These are phyloP conservation scores for Salix dunnii DNA, from an alignment of 345 rosid species.

Conservation along the genomic window DNA sequence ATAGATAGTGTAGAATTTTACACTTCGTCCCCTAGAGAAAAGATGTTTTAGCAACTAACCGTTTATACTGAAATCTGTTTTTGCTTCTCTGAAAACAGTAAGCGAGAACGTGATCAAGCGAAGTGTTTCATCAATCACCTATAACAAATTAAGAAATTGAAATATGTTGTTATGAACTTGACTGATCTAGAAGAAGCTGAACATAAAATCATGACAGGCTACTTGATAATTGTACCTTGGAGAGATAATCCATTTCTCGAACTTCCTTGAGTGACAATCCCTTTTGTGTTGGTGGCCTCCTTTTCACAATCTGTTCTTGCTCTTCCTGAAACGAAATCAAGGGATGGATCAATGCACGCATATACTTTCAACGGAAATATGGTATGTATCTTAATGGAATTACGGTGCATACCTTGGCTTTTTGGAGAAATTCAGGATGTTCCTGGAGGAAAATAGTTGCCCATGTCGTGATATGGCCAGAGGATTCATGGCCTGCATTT, in stretches of 20 bases:
- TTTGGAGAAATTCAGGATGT: slow-evolving; percentile 54
- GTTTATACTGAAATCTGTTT: slow-evolving; percentile 43
- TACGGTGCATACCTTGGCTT: slow-evolving; percentile 50
- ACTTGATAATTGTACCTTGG: slow-evolving; percentile 36
- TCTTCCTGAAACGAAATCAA: slow-evolving; percentile 44
- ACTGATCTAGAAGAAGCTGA: too few relatives aligned
- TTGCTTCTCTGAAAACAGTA: slow-evolving; percentile 74
- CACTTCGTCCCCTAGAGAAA: too few relatives aligned
- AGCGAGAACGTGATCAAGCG: slow-evolving; percentile 70
- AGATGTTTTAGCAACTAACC: slow-evolving; percentile 36
- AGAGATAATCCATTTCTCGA: slow-evolving; percentile 70
- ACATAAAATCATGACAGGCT: too few relatives aligned
- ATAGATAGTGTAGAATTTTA: too few relatives aligned
- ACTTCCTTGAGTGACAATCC: slow-evolving; percentile 60
- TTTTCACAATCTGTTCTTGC: slow-evolving; percentile 53
- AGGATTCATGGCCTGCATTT: slow-evolving; percentile 91
- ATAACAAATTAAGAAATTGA: neutral
- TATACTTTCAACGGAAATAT: too few relatives aligned
- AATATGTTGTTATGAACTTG: neutral
- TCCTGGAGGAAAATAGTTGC: slow-evolving; percentile 66
- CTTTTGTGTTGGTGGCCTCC: slow-evolving; percentile 42
- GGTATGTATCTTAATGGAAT: too few relatives aligned
- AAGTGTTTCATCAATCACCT: slow-evolving; percentile 90
- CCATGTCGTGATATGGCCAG: slow-evolving; percentile 85
- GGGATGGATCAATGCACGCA: neutral